Conservation (phyloP, 2,329 filamentous ascomycete species). For the Nothopassalora personata region DNA sequence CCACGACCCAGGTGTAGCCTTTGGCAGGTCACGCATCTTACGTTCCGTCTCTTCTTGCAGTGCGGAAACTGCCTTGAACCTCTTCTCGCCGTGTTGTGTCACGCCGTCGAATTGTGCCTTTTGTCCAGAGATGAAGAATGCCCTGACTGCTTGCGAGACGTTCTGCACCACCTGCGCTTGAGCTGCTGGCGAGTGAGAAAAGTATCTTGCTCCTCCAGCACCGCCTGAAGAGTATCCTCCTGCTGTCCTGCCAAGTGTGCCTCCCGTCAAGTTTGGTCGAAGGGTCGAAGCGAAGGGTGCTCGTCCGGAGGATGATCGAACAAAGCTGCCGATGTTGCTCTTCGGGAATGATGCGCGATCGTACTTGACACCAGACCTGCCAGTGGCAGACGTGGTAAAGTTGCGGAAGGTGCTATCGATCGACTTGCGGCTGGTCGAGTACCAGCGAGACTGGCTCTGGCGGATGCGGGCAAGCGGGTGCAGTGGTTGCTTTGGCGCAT, state of each 20-base stretch:
- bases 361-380: conserved; percentile 38
- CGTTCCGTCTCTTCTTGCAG: conserved; percentile 67
- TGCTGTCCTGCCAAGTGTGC: conserved; percentile 74
- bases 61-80: conserved; percentile 70
- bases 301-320: conserved; percentile 62
- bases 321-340: conserved; percentile 51
- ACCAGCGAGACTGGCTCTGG: conserved; percentile 60
- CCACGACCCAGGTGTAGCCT: conserved; percentile 65
- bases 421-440: conserved; percentile 50
- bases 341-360: conserved; percentile 51
- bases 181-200: conserved; percentile 78
- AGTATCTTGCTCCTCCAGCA: conserved; percentile 71
- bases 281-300: conserved; percentile 85
- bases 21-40: conserved; percentile 58
- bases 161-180: conserved; percentile 91
- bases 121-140: conserved; percentile 86
- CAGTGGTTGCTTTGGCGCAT: conserved; percentile 53
- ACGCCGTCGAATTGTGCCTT: conserved; percentile 82
- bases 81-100: conserved; percentile 65
- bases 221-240: conserved; percentile 78
- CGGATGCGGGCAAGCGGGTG: conserved; percentile 59
- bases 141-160: conserved; percentile 87
- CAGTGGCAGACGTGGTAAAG: conserved; percentile 46
- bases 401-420: conserved; percentile 43
- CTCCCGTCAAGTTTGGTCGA: conserved; percentile 86